Evolutionary conservation across 1,284 basidiomycete genomes (phyloP), one percentile per base, ranked within the genome.

Genomic region (Ustilago tritici): DNA sequence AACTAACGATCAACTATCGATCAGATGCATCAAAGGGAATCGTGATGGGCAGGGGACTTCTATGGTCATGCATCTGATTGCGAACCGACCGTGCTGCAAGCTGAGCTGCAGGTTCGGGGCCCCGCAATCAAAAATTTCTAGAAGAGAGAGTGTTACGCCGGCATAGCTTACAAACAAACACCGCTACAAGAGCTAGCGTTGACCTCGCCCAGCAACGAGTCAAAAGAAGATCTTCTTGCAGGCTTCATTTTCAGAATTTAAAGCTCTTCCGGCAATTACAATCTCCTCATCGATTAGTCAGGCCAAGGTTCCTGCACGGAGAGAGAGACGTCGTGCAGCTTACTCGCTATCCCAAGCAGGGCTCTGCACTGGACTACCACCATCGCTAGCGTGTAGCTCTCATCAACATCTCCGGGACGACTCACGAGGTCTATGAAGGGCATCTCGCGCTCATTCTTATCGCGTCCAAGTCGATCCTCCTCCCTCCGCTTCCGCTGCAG

Each of bases 381-480:
- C 49, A 12, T 23, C 49, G 49, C 15, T 12, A 15, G 12, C 23
- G 12, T 3, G 3, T 4, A 32, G 28, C 49, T 31, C 11, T 28
- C 41, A 17, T 4, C 4, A 28, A 19, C 28, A 50, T n/a, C 4
- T 15, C 11, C 14, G 14, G 17, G 36, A 56, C 14, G 7, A 23
- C 36, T 46, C 4, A n/a, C 11, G 7, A 40, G 14, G 54, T 65
- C 50, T 59, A 71, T 71, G 69, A 62, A 43, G 59, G n/a, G 59
- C 35, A n/a, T 40, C 17, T 34, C 40, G 36, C 28, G 54, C 23
- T 40, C 43, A 31, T 43, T 28, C 10, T 31, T 59, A 63, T 43
- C 47, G 10, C 61, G 34, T 10, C 41, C 10, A 47, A 40, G 12
- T 34, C 28, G 56, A 28, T 40, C n/a, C n/a, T 56, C 56, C 28